Conservation (phyloP, 208 protist genomes). For the Porcisia deanei region DNA sequence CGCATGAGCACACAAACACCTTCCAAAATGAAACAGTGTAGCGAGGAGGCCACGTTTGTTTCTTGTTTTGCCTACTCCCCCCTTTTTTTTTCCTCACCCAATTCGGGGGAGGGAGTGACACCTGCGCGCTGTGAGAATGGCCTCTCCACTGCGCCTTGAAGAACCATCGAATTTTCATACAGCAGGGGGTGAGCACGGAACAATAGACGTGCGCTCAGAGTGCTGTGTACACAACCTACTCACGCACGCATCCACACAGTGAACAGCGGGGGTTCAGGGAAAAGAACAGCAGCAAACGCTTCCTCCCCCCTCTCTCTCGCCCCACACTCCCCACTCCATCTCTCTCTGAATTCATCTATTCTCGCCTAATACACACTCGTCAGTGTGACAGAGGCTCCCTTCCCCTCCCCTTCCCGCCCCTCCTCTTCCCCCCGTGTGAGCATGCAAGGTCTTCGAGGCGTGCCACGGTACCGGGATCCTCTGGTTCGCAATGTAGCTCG, state of each 20-base stretch:
- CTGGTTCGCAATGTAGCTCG: constrained; percentile 35
- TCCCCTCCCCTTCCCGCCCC: not conserved
- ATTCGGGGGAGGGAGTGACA: not conserved
- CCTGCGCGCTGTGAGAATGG: not conserved
- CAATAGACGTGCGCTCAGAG: not conserved
- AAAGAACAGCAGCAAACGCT: not conserved
- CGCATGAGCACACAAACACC: not conserved
- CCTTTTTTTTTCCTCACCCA: not conserved
- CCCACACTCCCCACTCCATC: not conserved
- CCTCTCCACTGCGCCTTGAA: not conserved
- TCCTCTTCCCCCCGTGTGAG: not conserved
- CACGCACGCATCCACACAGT: not conserved
- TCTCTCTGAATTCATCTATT: no score
- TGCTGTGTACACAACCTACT: not conserved
- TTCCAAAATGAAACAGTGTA: not conserved
- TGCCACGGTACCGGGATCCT: constrained; percentile 55
- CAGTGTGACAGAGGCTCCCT: not conserved
- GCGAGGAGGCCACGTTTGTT: not conserved
- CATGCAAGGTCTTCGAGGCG: constrained; percentile 8
- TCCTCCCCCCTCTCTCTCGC: not conserved
- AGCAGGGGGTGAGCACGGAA: not conserved
- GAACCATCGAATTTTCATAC: not conserved
- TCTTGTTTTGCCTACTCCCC: not conserved
- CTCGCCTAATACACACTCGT: not conserved
- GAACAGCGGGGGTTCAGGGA: not conserved